Evolutionary conservation across 192 early-diverging fungal genomes (phyloP).

Genomic region (Umbelopsis vinacea): DNA sequence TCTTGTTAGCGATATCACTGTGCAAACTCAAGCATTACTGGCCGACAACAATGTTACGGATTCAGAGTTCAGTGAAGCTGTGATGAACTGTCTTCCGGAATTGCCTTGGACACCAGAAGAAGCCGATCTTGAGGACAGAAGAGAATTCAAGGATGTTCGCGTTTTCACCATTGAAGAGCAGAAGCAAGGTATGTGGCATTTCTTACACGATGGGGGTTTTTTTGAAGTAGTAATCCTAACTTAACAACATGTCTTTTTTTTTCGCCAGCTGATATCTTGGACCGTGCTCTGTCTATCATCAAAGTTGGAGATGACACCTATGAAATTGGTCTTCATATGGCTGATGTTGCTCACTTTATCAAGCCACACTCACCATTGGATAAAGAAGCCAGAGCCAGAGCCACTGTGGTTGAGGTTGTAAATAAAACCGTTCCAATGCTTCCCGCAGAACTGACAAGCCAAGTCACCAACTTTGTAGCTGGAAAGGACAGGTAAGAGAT

Average conservation of each 20-base stretch:
- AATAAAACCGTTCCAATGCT: conserved; percentile 98
- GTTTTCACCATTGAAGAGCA: conserved; percentile 87
- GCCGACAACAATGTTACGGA: conserved; percentile 77
- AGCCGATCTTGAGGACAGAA: conserved; percentile 62
- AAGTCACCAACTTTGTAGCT: conserved; percentile 90
- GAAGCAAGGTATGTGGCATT: conserved; percentile 61
- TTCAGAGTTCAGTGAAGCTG: conserved; percentile 71
- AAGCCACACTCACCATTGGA: conserved; percentile 91
- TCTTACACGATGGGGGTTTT: too few relatives aligned
- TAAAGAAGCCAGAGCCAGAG: conserved; percentile 86
- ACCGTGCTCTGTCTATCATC: conserved; percentile 77
- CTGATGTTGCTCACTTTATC: conserved; percentile 97
- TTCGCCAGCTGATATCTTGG: conserved; percentile 45
- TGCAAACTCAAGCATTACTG: conserved; percentile 79
- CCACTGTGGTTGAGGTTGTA: conserved; percentile 94
- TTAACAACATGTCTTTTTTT: not conserved
- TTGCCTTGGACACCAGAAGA: conserved; percentile 81
- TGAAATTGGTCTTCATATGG: conserved; percentile 85
- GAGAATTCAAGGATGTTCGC: conserved; percentile 69
- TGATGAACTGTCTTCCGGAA: conserved; percentile 73
- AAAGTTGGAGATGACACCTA: conserved; percentile 69
- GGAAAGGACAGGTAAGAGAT: conserved; percentile 66
- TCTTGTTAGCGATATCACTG: conserved; percentile 72
- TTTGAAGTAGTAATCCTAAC: too few relatives aligned
- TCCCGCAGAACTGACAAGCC: conserved; percentile 87